phyloP scores from a whole-genome alignment of 2,329 filamentous ascomycete species.

The Penicillium digitatum region DNA sequence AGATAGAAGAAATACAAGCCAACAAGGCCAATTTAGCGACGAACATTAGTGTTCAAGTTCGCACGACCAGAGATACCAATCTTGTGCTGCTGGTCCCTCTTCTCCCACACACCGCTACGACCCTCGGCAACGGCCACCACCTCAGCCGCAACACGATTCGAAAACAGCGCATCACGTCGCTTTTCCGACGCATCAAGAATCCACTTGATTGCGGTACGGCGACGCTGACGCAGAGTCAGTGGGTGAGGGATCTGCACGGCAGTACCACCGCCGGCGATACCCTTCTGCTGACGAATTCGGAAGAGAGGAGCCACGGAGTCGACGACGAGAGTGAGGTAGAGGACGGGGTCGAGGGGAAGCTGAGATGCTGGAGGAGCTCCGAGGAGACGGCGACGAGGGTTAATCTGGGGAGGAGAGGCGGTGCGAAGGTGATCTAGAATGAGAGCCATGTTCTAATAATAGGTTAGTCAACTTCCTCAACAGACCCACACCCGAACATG shows the following conservation, averaged over 20 bases:
- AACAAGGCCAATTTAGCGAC: conserved; percentile 18
- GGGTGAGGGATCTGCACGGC: conserved; percentile 80
- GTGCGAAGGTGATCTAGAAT: conserved; percentile 83
- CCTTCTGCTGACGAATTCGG: conserved; percentile 69
- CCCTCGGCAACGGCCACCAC: conserved; percentile 85
- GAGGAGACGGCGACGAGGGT: conserved; percentile 55
- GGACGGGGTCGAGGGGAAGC: conserved; percentile 81
- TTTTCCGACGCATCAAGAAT: conserved; percentile 81
- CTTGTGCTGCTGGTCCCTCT: conserved; percentile 73
- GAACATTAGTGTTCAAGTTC: conserved; percentile 52
- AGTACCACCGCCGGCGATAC: conserved; percentile 79
- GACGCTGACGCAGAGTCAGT: conserved; percentile 67
- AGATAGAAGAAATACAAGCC: conserved; percentile 6
- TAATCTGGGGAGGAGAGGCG: conserved; percentile 71
- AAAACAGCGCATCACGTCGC: conserved; percentile 69
- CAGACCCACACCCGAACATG: not conserved
- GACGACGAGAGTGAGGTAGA: conserved; percentile 84
- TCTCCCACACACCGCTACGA: conserved; percentile 77
- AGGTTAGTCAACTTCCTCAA: not conserved
- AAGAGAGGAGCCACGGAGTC: conserved; percentile 90
- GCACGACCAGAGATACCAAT: conserved; percentile 71
- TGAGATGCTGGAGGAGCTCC: conserved; percentile 73
- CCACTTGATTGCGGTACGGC: conserved; percentile 79
- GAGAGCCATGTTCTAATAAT: conserved; percentile 69
- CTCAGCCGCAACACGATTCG: conserved; percentile 77